A percentile compares a stretch with the other conserved stretches of the same genome.
These are phyloP conservation scores for Diaporthe ampelina DNA, from an alignment of 2,329 filamentous ascomycete genomes.

Conservation along the genomic window DNA sequence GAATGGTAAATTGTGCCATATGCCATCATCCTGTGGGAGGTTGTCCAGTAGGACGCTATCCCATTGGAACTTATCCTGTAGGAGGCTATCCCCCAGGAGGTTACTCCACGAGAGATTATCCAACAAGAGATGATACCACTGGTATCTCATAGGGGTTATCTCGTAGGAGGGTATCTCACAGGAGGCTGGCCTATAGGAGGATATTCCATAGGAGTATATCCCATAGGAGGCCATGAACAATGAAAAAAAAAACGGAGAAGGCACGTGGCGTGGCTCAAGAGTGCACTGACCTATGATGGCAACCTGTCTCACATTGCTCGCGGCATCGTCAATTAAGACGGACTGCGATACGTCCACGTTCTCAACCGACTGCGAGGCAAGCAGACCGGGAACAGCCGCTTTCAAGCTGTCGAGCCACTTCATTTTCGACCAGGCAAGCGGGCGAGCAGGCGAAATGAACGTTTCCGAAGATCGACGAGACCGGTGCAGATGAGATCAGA, in stretches of 20 bases:
- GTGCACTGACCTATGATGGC: slow-evolving; percentile 48
- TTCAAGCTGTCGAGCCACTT: slow-evolving; percentile 41
- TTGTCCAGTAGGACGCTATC: too few relatives aligned
- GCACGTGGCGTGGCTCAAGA: not conserved
- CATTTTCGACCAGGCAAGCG: slow-evolving; percentile 18
- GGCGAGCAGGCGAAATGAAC: not conserved
- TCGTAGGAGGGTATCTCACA: too few relatives aligned
- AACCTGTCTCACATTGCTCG: slow-evolving; percentile 46
- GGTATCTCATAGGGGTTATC: too few relatives aligned
- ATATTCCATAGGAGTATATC: not conserved
- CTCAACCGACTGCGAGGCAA: slow-evolving; percentile 32
- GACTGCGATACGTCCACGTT: slow-evolving; percentile 23
- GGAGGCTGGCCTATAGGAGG: too few relatives aligned
- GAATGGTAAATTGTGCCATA: too few relatives aligned
- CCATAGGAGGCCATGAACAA: not conserved
- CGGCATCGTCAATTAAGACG: slow-evolving; percentile 34
- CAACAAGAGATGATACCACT: too few relatives aligned
- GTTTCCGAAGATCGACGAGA: slow-evolving; percentile 1
- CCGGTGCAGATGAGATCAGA: not conserved
- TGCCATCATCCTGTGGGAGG: too few relatives aligned
- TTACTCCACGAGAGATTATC: too few relatives aligned
- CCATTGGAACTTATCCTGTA: too few relatives aligned
- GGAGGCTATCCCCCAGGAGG: too few relatives aligned
- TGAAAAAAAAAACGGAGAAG: not conserved
- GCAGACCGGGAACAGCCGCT: slow-evolving; percentile 39